Evolutionary conservation across 1,284 basidiomycete genomes (phyloP), one percentile per base, ranked within the genome.

Genomic region (Ustilago curta): DNA sequence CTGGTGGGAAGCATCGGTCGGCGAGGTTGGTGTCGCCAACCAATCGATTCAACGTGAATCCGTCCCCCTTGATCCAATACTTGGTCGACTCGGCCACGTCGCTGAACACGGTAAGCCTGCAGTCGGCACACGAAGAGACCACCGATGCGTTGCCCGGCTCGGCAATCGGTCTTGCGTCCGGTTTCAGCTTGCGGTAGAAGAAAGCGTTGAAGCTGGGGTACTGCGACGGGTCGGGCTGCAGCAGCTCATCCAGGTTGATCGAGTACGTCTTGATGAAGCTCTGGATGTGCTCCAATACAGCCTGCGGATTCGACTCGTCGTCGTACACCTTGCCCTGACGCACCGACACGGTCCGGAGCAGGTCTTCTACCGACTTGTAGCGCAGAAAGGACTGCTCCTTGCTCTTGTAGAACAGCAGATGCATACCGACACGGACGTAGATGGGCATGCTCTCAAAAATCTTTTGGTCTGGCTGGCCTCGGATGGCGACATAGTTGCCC

Each of bases 41-140:
- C 32, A 99, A 87, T 3, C 91, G 88, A 4, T 87, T 88, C 6
- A 98, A 88, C 0, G 91, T 91, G 83, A 98, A 98, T 77, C 97
- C 94, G 35, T 94, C 90, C 0, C 96, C 97, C 84, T 99, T 99
- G 87, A 99, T 97, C 96, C 97, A 99, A 6, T 97, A 87, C 35
- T 88, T 87, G 2, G 93, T 97, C 1, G 97, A 94, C 59, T 93
- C 92, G 52, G 86, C 87, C 12, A 97, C 91, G 1, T 90, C 91
- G 83, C 92, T 91, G 85, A 98, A 99, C 0, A 91, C 91, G 91
- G 97, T 96, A 76, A 97, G 88, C 35, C 96, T 91, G 84, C 94
- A 97, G 87, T 99, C 96, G 0, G 96, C 96, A 25, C 90, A 91
- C 48, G 91, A 93, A 53, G 97, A 93, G 18, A 97, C 87, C 11